These are phyloP conservation scores for Dendryphion nanum DNA, from an alignment of 2,329 filamentous ascomycete species.

Conservation along the genomic window DNA sequence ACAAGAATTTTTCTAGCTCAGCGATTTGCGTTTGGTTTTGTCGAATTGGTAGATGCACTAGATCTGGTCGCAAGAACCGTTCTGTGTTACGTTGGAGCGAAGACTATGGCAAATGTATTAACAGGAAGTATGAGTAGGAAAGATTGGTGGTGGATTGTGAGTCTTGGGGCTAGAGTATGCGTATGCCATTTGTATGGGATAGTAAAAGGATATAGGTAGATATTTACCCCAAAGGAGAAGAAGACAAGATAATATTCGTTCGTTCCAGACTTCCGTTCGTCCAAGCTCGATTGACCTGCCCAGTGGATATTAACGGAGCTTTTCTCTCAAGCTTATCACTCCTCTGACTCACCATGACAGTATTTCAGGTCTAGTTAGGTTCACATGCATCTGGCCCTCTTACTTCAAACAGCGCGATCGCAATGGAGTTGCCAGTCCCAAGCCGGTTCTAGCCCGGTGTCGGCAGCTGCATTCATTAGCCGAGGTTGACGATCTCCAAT, in stretches of 20 bases:
- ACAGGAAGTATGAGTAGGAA: background rate
- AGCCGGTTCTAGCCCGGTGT: background rate
- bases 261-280: too few species aligned
- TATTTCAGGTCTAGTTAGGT: too few species aligned
- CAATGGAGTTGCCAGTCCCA: too few species aligned
- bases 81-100: constrained; percentile 37
- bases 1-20: constrained; percentile 45
- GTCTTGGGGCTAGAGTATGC: constrained; percentile 6
- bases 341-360: too few species aligned
- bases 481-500: background rate
- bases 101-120: background rate
- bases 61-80: constrained; percentile 68
- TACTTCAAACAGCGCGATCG: too few species aligned
- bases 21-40: constrained; percentile 38
- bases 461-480: background rate
- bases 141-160: constrained; percentile 7
- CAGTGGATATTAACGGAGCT: too few species aligned
- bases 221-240: too few species aligned
- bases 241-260: too few species aligned
- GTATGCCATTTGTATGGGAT: constrained; percentile 25
- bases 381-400: too few species aligned
- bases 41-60: constrained; percentile 60
- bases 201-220: constrained; percentile 27
- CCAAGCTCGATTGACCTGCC: too few species aligned
- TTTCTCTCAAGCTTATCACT: too few species aligned